These are phyloP conservation scores for Imleria badia DNA, from an alignment of 768 basidiomycete species.

Conservation along the genomic window DNA sequence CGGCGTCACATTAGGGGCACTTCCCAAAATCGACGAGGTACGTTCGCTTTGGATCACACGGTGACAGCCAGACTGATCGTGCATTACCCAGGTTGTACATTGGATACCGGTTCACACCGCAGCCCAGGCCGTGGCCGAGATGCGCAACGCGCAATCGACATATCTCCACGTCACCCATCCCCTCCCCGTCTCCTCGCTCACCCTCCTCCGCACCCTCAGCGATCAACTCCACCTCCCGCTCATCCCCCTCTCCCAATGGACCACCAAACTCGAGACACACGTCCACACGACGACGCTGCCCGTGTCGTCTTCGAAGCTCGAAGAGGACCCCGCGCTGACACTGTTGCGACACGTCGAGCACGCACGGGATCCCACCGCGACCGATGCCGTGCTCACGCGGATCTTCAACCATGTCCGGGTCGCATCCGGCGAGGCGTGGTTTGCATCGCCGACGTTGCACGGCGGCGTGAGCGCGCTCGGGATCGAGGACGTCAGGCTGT, in stretches of 20 bases:
- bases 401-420: slow-evolving; percentile 3
- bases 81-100: not conserved
- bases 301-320: not conserved
- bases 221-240: slow-evolving; percentile 7
- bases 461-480: not conserved
- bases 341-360: slow-evolving; percentile 1
- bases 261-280: slow-evolving; percentile 3
- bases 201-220: slow-evolving; percentile 9
- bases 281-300: not conserved
- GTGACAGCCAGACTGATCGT: not conserved
- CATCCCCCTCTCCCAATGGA: slow-evolving; percentile 12
- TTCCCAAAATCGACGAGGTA: slow-evolving; percentile 26
- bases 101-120: slow-evolving; percentile 7
- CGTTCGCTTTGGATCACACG: not conserved
- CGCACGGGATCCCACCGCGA: not conserved
- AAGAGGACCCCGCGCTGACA: slow-evolving; percentile 2
- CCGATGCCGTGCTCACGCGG: not conserved
- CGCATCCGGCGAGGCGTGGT: slow-evolving; percentile 4
- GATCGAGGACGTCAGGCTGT: slow-evolving; percentile 3
- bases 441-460: slow-evolving; percentile 9
- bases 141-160: slow-evolving; percentile 10
- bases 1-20: slow-evolving; percentile 12
- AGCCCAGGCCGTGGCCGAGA: slow-evolving; percentile 13
- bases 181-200: slow-evolving; percentile 1
- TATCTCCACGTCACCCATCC: slow-evolving; percentile 16